A percentile compares a stretch with the other conserved stretches of the same genome.
phyloP scores from a whole-genome alignment of 495 filamentous ascomycete species.

The Halenospora varia region DNA sequence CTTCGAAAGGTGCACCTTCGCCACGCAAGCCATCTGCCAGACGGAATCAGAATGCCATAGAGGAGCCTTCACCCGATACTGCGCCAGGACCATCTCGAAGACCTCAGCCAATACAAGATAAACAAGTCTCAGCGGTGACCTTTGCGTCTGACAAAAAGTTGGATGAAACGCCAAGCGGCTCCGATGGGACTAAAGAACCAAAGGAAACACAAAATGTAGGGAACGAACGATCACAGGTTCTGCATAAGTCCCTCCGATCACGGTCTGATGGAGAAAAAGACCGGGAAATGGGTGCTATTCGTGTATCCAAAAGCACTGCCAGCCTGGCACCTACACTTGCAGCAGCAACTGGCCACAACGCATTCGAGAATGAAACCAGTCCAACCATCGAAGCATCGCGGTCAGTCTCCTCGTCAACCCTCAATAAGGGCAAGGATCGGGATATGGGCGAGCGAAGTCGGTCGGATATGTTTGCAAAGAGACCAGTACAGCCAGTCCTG shows the following conservation, averaged over 20 bases:
- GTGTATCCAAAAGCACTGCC: constrained; percentile 11
- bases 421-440: constrained; percentile 22
- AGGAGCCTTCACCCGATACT: background rate
- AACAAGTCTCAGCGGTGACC: background rate
- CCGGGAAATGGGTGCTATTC: background rate
- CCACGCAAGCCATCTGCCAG: background rate
- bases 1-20: background rate
- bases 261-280: constrained; percentile 3
- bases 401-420: background rate
- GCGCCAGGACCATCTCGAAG: background rate
- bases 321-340: constrained; percentile 22
- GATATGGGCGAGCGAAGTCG: background rate
- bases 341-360: constrained; percentile 19
- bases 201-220: background rate
- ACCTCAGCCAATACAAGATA: background rate
- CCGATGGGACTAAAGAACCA: background rate
- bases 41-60: background rate
- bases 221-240: background rate
- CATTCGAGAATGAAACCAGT: background rate
- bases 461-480: constrained; percentile 15
- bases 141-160: background rate
- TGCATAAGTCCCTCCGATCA: background rate
- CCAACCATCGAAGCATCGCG: background rate
- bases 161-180: background rate
- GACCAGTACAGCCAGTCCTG: constrained; percentile 14